Evolutionary conservation across 495 filamentous ascomycete species (phyloP), one percentile per base, ranked within the genome.

Genomic region (Aspergillus homomorphus): DNA sequence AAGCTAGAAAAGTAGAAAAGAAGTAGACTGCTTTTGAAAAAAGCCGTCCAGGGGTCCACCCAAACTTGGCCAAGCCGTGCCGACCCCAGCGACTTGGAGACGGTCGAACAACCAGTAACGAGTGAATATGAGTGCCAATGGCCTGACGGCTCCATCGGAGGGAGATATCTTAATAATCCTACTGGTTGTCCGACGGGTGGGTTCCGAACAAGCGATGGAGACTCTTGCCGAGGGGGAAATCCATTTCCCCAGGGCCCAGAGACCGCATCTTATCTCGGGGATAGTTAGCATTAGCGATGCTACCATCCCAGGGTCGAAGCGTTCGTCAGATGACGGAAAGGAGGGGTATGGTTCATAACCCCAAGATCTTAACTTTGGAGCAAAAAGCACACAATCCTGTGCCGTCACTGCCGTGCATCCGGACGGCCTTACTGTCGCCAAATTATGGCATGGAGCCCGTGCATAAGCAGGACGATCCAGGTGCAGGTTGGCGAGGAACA

Each of bases 21-120:
- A 38, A 38, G 33, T 12, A 38, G 33, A 38, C 33, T 38, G 6
- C 33, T 10, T 14, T 9, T 10, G 33, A 38, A 12, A 38, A 38
- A 38, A 44, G 19, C 24, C 54, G 33, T 45, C 53, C 48, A 24
- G 42, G 28, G 59, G 33, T 56, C 59, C 53, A 61, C 53, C 22
- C 33, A 9, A 38, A 51, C 14, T 46, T 53, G 49, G 53, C 49
- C 33, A 22, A 53, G 45, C 23, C 46, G 33, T 38, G 33, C 15
- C 10, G 33, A 38, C 33, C 15, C 33, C 33, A 38, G 33, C 33
- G 33, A 38, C 33, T 38, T 38, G 33, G 33, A 38, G 33, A 38
- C 15, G 33, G 33, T 38, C 5, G 15, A 38, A 38, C 33, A 12
- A 38, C 33, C 33, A 38, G 33, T 38, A 5, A 38, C 8, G 33